Evolutionary conservation across 192 early-diverging fungal species (phyloP).

Genomic region (Backusella tarrabulga): DNA sequence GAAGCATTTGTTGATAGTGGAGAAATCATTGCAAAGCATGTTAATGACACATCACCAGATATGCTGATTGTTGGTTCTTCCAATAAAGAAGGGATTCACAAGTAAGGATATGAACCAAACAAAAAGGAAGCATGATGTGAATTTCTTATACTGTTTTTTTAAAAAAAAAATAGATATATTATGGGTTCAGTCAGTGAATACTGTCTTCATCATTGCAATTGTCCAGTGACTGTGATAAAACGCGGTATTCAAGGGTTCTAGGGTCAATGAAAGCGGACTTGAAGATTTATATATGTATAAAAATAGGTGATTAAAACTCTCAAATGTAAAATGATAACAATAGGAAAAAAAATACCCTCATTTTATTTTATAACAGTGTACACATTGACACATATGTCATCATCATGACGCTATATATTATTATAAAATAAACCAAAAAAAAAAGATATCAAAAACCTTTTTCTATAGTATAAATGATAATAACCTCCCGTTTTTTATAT

Average conservation of each 20-base stretch:
- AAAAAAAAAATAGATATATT: neutral
- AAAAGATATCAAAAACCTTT: neutral
- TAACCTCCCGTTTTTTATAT: neutral
- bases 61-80: neutral
- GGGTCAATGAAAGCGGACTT: neutral
- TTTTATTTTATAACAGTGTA: neutral
- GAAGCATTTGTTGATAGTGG: neutral
- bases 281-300: neutral
- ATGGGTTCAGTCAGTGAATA: conserved; percentile 8
- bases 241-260: neutral
- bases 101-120: neutral
- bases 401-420: neutral
- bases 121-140: neutral
- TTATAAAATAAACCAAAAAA: neutral
- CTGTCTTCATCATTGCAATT: conserved; percentile 1
- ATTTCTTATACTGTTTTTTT: neutral
- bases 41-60: neutral
- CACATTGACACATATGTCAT: neutral
- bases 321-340: no score
- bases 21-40: neutral
- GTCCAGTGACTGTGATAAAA: conserved; percentile 5
- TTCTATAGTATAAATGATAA: neutral
- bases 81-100: conserved; percentile 8
- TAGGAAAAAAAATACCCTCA: neutral
- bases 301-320: neutral